Evolutionary conservation across 768 basidiomycete species (phyloP).

Genomic region (Multifurca ochricompacta): DNA sequence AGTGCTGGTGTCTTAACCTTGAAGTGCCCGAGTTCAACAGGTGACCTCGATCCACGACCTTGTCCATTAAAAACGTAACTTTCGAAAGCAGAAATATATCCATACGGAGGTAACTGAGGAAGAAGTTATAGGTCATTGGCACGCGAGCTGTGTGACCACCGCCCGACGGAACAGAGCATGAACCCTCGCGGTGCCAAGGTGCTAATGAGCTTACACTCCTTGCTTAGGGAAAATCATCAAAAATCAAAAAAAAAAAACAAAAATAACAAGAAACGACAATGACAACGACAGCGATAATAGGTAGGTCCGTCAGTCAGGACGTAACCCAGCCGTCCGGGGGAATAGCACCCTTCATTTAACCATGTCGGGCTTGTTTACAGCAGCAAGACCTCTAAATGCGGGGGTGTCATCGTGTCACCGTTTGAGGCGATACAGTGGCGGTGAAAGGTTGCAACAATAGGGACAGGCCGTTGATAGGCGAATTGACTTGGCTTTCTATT

Average conservation of each 20-base stretch:
- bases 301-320: too few relatives aligned
- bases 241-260: background rate
- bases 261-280: background rate
- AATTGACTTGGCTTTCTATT: background rate
- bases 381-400: background rate
- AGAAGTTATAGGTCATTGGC: background rate
- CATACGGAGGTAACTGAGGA: constrained; percentile 10
- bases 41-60: too few relatives aligned
- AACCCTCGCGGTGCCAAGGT: too few relatives aligned
- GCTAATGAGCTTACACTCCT: background rate
- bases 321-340: background rate
- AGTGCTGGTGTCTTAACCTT: too few relatives aligned
- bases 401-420: constrained; percentile 3
- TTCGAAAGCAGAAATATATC: constrained; percentile 8
- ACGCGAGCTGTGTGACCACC: background rate
- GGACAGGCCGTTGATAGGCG: background rate
- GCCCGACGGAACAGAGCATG: background rate
- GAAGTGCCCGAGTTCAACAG: too few relatives aligned
- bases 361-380: constrained; percentile 9
- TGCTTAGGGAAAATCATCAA: background rate
- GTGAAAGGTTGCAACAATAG: background rate
- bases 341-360: constrained; percentile 9
- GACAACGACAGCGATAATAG: too few relatives aligned
- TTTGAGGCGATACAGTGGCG: background rate
- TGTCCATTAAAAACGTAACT: constrained; percentile 9